phyloP scores from a whole-genome alignment of 2,329 filamentous ascomycete species.

The Atkinsonella texensis region DNA sequence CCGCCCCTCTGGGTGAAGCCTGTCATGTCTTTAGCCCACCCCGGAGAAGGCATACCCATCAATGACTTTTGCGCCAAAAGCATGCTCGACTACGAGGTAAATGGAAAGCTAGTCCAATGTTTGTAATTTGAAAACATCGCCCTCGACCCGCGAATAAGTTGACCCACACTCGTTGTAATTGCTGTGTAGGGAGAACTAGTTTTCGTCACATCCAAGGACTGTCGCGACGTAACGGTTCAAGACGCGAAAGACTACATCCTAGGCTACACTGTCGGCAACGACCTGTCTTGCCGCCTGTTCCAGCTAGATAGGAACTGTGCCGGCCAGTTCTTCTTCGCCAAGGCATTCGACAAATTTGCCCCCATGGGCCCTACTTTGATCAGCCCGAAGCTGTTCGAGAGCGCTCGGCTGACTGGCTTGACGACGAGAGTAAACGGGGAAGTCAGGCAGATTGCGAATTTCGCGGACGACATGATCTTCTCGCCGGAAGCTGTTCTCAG shows the following conservation, averaged over 20 bases:
- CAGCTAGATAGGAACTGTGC: constrained; percentile 30
- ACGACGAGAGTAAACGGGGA: constrained; percentile 31
- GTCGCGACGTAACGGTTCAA: constrained; percentile 33
- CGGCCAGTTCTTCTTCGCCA: constrained; percentile 38
- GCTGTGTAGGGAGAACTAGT: constrained; percentile 29
- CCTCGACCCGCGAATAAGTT: too few species aligned
- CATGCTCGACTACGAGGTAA: constrained; percentile 32
- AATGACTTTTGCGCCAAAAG: constrained; percentile 23
- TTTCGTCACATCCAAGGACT: constrained; percentile 34
- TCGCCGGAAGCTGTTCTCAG: constrained; percentile 27
- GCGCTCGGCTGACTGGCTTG: constrained; percentile 11
- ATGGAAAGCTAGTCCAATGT: background rate
- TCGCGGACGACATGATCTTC: constrained; percentile 35
- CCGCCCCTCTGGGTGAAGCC: constrained; percentile 13
- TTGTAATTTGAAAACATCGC: too few species aligned
- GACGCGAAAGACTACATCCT: constrained; percentile 39
- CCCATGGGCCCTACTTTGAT: constrained; percentile 34
- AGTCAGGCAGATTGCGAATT: constrained; percentile 26
- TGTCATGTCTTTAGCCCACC: constrained; percentile 10
- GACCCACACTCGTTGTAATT: background rate
- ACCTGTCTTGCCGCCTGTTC: constrained; percentile 34
- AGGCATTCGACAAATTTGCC: constrained; percentile 37
- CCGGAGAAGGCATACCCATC: constrained; percentile 15
- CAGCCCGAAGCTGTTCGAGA: constrained; percentile 6
- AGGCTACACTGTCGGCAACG: constrained; percentile 45